Percentiles rank a stretch among this genome's conserved stretches.
These are phyloP conservation scores for Vicia sativa DNA, from an alignment of 306 rosid genomes.

Conservation along the genomic window DNA sequence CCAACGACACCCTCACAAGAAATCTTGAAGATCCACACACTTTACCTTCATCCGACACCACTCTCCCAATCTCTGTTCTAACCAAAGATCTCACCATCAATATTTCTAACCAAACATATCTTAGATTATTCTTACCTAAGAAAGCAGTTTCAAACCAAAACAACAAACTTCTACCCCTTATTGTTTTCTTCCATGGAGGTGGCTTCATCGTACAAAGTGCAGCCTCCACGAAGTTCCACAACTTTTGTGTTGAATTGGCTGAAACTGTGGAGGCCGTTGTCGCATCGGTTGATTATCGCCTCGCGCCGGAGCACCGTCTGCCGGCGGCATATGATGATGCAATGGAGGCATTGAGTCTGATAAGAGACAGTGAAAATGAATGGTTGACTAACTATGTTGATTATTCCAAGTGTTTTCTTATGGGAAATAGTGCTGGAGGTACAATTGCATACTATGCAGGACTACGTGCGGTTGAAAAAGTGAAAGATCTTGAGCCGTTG, in stretches of 20 bases:
- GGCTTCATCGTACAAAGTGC: slow-evolving; percentile 49
- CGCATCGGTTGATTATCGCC: slow-evolving; percentile 57
- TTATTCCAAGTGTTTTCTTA: slow-evolving; percentile 38
- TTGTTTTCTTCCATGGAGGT: slow-evolving; percentile 53
- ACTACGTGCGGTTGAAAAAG: slow-evolving; percentile 38
- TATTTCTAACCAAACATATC: slow-evolving; percentile 44
- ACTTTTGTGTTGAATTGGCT: slow-evolving; percentile 43
- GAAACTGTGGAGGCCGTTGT: slow-evolving; percentile 34
- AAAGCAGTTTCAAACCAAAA: background rate
- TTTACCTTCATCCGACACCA: slow-evolving; percentile 36
- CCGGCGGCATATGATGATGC: slow-evolving; percentile 58
- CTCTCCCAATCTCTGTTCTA: slow-evolving; percentile 28
- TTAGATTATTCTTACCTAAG: background rate
- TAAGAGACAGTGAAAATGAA: slow-evolving; percentile 34
- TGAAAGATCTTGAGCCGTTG: background rate
- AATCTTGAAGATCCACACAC: background rate
- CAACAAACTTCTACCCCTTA: background rate
- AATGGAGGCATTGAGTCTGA: slow-evolving; percentile 44
- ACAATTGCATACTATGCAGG: slow-evolving; percentile 51
- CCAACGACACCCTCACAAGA: slow-evolving; percentile 44
- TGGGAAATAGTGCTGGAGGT: slow-evolving; percentile 58
- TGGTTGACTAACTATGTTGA: slow-evolving; percentile 49
- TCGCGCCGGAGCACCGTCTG: slow-evolving; percentile 53
- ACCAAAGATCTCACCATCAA: slow-evolving; percentile 50
- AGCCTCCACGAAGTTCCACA: slow-evolving; percentile 33